These are phyloP conservation scores for Mallotus japonicus DNA, from an alignment of 441 rosid species.

Conservation along the genomic window DNA sequence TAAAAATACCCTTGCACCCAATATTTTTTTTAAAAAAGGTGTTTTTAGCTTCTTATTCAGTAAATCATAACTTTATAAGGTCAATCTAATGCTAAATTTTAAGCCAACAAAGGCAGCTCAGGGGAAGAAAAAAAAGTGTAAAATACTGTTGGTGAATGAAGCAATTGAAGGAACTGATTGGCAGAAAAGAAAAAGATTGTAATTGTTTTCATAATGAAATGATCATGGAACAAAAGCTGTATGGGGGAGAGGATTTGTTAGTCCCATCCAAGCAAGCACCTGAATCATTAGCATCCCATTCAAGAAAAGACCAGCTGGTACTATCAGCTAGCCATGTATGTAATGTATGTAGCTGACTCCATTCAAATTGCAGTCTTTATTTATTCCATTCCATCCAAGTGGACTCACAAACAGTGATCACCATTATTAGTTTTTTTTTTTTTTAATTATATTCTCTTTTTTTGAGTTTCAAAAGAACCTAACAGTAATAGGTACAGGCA, in stretches of 20 bases:
- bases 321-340: no score
- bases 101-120: no score
- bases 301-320: neutral
- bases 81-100: no score
- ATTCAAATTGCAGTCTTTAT: neutral
- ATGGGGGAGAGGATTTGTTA: neutral
- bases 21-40: no score
- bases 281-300: conserved; percentile 3
- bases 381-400: neutral
- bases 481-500: neutral
- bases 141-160: neutral
- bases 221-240: neutral
- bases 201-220: neutral
- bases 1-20: no score
- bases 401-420: neutral
- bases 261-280: neutral
- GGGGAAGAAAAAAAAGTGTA: no score
- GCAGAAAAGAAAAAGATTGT: no score
- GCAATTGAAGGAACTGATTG: neutral
- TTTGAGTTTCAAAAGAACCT: neutral
- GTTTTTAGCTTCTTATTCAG: no score
- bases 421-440: neutral
- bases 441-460: neutral
- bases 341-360: no score
- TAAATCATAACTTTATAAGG: no score